Evolutionary conservation across 139 green algal species (phyloP).

Genomic region (Tetradesmus obliquus): DNA sequence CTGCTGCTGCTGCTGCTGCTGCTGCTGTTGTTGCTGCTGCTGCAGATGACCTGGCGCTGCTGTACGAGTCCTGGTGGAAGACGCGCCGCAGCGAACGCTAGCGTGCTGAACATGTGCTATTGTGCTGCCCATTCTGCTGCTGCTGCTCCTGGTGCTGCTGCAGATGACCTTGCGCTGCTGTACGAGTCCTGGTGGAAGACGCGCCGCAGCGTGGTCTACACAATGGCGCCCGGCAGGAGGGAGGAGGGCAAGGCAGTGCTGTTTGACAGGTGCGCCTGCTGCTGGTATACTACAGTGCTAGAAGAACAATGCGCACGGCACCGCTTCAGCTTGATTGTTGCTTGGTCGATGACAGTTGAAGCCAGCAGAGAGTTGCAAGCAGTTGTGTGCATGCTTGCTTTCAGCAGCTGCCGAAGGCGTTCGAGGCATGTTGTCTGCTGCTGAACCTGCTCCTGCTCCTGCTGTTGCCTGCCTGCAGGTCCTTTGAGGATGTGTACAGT

Average conservation of each 20-base stretch:
- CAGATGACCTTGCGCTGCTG: constrained; percentile 86
- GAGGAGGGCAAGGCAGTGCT: constrained; percentile 20
- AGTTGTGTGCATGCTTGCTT: too few species aligned
- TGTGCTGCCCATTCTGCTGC: not conserved
- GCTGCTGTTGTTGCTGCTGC: not conserved
- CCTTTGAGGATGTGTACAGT: constrained; percentile 96
- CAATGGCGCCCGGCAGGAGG: constrained; percentile 12
- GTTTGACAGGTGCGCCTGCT: constrained; percentile 28
- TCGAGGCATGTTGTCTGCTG: not conserved
- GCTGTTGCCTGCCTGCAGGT: not conserved
- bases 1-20: not conserved
- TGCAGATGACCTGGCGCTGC: constrained; percentile 81
- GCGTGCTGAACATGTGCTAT: too few species aligned
- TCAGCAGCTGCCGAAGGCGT: too few species aligned
- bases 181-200: constrained; percentile 95
- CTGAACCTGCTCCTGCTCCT: not conserved
- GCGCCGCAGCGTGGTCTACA: constrained; percentile 46
- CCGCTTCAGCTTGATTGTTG: too few species aligned
- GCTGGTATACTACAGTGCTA: not conserved
- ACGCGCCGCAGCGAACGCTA: constrained; percentile 50
- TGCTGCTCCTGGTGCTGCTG: not conserved
- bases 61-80: constrained; percentile 95
- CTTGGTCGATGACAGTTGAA: too few species aligned
- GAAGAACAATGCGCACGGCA: too few species aligned
- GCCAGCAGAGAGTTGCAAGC: too few species aligned